A percentile compares a stretch with the other conserved stretches of the same genome.
Evolutionary conservation across 257 asterid species (phyloP).

Genomic region (Fraxinus cuspidata): DNA sequence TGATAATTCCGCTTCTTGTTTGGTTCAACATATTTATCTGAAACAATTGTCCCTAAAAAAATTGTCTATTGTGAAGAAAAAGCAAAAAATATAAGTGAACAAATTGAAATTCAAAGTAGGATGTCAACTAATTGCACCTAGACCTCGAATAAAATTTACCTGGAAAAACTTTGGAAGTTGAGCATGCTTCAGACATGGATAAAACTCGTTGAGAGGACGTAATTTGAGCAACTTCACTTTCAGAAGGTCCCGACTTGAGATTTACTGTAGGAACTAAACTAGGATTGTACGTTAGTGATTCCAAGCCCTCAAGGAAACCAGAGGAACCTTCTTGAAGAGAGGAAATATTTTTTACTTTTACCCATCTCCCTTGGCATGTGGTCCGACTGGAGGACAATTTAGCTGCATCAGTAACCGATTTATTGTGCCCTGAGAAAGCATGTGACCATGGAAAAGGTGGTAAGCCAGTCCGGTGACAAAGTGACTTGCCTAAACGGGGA

Average conservation of each 20-base stretch:
- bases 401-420: slow-evolving; percentile 65
- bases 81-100: not conserved
- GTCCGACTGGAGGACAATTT: slow-evolving; percentile 62
- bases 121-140: slow-evolving; percentile 8
- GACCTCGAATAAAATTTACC: slow-evolving; percentile 49
- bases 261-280: slow-evolving; percentile 64
- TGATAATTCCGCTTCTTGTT: not conserved
- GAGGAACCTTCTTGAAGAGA: slow-evolving; percentile 46
- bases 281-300: slow-evolving; percentile 60
- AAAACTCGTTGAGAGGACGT: slow-evolving; percentile 36
- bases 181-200: slow-evolving; percentile 45
- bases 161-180: slow-evolving; percentile 50
- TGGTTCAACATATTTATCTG: not conserved
- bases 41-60: not conserved
- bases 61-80: not conserved
- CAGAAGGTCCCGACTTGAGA: slow-evolving; percentile 32
- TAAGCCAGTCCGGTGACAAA: slow-evolving; percentile 65
- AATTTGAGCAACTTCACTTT: slow-evolving; percentile 34
- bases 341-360: slow-evolving; percentile 50
- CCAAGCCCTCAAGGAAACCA: slow-evolving; percentile 54
- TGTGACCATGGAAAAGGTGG: slow-evolving; percentile 96
- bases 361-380: slow-evolving; percentile 84
- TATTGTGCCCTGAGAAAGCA: slow-evolving; percentile 61
- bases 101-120: not conserved
- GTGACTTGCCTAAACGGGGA: slow-evolving; percentile 60